Base-by-base conservation (phyloP, 768 basidiomycete genomes). In the Russula virescens region DNA sequence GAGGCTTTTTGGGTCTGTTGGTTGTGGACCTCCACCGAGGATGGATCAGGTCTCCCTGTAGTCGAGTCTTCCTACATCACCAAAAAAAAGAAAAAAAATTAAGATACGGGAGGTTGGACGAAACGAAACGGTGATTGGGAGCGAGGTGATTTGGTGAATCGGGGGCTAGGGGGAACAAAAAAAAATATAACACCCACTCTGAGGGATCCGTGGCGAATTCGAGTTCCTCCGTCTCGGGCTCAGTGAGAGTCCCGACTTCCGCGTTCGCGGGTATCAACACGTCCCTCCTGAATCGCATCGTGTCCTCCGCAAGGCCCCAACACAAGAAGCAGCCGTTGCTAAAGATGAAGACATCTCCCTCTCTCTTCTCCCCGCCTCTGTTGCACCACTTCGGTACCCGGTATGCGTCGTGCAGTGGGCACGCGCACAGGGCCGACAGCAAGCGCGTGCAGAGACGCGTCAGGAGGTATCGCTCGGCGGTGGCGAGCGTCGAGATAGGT, bases 11-110 rank as follows among this genome's bases (percentile, higher is more conserved):
- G 80, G 71, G 57, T 81, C 79, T 55, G 81, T 84, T n/a, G 88
- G 75, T 14, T 83, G 78, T 0, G 86, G 77, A 11, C 80, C 82
- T 54, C 83, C 80, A 9, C 94, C 94, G 19, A 97, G 83, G 59
- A 97, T 89, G 60, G n/a, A 96, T 94, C 64, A 97, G 75, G 70
- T 97, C 94, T 35, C 94, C 94, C 70, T 94, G 91, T 57, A 97
- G 78, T 31, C 93, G 85, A 0, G 94, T 96, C 69, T 82, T 78
- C 73, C 94, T 96, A 34, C 28, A 56, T 45, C 6, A 19, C 5
- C 4, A 63, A 34, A 23, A 61, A 45, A 60, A 40, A 50, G 58
- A 23, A 52, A 8, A 21, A 34, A n/a, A n/a, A n/a, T n/a, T 10
- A 40, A 16, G 6, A 40, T 8, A 31, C 31, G 8, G 31, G 8